Conservation (phyloP, 805 yeast species). For the Candida orba region DNA sequence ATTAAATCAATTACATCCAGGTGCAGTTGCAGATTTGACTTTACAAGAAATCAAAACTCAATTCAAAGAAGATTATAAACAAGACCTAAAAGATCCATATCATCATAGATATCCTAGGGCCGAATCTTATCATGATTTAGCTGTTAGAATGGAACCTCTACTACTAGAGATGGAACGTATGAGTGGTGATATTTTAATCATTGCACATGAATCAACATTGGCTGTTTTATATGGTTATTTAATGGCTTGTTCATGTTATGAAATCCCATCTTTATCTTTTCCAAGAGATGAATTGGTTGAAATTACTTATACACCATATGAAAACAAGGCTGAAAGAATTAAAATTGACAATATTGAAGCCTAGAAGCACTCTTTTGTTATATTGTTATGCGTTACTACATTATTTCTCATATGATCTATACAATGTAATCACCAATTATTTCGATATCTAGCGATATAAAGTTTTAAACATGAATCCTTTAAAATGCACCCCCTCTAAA, state of each 20-base stretch:
- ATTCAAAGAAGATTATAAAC: constrained; percentile 65
- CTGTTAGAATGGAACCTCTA: constrained; percentile 88
- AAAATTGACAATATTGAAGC: constrained; percentile 23
- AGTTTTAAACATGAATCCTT: too few relatives aligned
- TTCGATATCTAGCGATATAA: too few relatives aligned
- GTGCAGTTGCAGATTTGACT: constrained; percentile 67
- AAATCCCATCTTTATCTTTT: constrained; percentile 75
- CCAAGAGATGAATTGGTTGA: constrained; percentile 81
- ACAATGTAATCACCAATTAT: too few relatives aligned
- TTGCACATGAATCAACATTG: constrained; percentile 89
- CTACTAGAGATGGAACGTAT: constrained; percentile 90
- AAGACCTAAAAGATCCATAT: constrained; percentile 71
- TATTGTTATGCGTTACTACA: background rate
- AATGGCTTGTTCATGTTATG: constrained; percentile 85
- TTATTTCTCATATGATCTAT: too few relatives aligned
- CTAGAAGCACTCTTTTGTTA: background rate
- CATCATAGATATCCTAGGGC: constrained; percentile 89
- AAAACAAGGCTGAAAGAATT: constrained; percentile 56
- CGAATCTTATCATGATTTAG: constrained; percentile 93
- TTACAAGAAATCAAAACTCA: constrained; percentile 49
- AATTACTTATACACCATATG: constrained; percentile 79
- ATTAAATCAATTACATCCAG: constrained; percentile 83
- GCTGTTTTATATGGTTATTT: constrained; percentile 89
- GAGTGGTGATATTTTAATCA: constrained; percentile 78
- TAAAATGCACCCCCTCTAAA: too few relatives aligned